Conservation (phyloP, 2,329 filamentous ascomycete species). For the Amesomyces nigricolor region DNA sequence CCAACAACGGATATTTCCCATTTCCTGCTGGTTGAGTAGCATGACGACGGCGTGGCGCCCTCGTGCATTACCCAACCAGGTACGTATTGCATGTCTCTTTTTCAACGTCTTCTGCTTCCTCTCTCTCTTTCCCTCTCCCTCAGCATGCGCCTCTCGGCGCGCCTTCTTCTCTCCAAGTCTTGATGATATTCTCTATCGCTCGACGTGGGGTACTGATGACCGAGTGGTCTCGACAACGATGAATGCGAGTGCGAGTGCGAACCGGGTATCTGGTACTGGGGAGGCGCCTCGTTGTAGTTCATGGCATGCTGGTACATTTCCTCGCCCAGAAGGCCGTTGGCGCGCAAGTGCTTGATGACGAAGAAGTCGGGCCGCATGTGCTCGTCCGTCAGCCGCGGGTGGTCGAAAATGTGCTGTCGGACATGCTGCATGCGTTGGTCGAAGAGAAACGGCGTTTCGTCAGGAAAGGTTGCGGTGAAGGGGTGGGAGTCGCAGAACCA, state of each 20-base stretch:
- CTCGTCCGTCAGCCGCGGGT: conserved; percentile 12
- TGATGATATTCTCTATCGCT: neutral
- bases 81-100: neutral
- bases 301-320: conserved; percentile 18
- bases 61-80: neutral
- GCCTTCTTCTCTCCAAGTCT: conserved; percentile 4
- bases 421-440: conserved; percentile 46
- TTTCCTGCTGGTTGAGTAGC: neutral
- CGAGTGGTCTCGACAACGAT: neutral
- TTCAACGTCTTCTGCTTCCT: neutral
- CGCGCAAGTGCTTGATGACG: conserved; percentile 36
- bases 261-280: conserved; percentile 7
- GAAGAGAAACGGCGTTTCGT: conserved; percentile 27
- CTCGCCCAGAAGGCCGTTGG: conserved; percentile 28
- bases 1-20: neutral
- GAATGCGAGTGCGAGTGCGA: neutral
- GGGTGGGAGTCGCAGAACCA: conserved; percentile 43
- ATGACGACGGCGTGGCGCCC: conserved; percentile 6
- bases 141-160: neutral
- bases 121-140: neutral
- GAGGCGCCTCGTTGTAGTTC: conserved; percentile 20
- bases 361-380: conserved; percentile 37
- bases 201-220: neutral
- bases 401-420: conserved; percentile 37
- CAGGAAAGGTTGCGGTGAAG: conserved; percentile 28